These are phyloP conservation scores for Ophiostoma sp. DNA, from an alignment of 2,329 filamentous ascomycete species.

Conservation along the genomic window DNA sequence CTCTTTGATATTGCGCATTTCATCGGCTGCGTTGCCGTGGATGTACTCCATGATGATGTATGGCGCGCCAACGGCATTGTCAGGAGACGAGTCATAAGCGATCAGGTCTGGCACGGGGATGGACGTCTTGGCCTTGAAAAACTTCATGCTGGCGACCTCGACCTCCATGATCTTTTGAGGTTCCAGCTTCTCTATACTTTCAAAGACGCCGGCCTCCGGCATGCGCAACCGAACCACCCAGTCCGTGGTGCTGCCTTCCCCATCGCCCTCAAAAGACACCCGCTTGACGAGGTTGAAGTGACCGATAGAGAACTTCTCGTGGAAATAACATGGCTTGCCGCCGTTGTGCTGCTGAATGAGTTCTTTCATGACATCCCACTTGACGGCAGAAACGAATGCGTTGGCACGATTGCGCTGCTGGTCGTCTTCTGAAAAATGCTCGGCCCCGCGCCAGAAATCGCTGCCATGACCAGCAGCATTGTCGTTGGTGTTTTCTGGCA, in stretches of 20 bases:
- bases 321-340: neutral
- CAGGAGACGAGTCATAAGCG: neutral
- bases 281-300: neutral
- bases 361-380: neutral
- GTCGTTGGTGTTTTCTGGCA: neutral
- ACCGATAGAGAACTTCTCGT: neutral
- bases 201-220: neutral
- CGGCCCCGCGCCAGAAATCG: neutral
- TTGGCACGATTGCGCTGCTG: neutral
- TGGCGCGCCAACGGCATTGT: neutral
- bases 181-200: neutral
- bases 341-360: neutral
- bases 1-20: neutral
- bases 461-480: neutral
- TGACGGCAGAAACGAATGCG: neutral
- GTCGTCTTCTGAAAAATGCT: neutral
- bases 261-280: neutral
- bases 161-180: conserved; percentile 7
- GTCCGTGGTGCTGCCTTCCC: neutral
- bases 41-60: conserved; percentile 2
- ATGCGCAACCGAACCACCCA: neutral
- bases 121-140: neutral
- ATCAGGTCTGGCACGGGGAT: neutral
- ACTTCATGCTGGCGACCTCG: conserved; percentile 1
- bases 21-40: neutral